These are phyloP conservation scores for Aspergillus novofumigatus DNA, from an alignment of 2,329 filamentous ascomycete species.

Conservation along the genomic window DNA sequence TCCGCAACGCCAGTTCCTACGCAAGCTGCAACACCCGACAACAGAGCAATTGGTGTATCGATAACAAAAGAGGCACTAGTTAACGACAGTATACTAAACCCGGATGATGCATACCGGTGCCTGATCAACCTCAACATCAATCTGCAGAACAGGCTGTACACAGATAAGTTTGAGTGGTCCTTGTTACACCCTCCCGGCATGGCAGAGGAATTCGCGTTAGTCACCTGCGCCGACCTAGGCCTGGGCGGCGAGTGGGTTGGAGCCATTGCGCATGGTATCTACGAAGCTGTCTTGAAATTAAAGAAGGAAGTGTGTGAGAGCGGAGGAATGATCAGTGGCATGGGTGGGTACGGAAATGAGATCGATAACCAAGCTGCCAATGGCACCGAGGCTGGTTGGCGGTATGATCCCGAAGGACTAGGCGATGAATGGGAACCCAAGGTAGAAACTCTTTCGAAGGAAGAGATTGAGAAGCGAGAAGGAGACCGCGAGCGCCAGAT, in stretches of 20 bases:
- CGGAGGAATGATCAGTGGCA: constrained; percentile 74
- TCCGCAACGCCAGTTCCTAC: constrained; percentile 52
- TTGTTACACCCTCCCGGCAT: constrained; percentile 86
- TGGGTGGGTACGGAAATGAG: constrained; percentile 63
- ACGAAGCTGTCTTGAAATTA: constrained; percentile 83
- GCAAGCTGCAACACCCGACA: constrained; percentile 57
- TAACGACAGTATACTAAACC: constrained; percentile 73
- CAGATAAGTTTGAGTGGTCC: constrained; percentile 98
- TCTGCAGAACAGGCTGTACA: constrained; percentile 84
- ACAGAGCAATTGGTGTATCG: constrained; percentile 22
- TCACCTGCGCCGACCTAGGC: constrained; percentile 88
- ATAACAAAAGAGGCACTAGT: constrained; percentile 40
- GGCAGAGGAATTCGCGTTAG: constrained; percentile 85
- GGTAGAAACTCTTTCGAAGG: constrained; percentile 77
- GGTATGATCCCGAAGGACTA: constrained; percentile 88
- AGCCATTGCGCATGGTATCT: constrained; percentile 92
- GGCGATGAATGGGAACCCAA: constrained; percentile 81
- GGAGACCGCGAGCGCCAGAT: constrained; percentile 91
- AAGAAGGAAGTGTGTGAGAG: constrained; percentile 97
- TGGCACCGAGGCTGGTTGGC: constrained; percentile 82
- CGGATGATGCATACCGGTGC: constrained; percentile 91
- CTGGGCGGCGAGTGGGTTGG: constrained; percentile 89
- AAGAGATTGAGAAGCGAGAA: constrained; percentile 96
- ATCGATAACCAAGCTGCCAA: constrained; percentile 87
- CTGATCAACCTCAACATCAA: constrained; percentile 90